Evolutionary conservation across 495 filamentous ascomycete species (phyloP), one percentile per base, ranked within the genome.

Genomic region (Penicillium lagena): DNA sequence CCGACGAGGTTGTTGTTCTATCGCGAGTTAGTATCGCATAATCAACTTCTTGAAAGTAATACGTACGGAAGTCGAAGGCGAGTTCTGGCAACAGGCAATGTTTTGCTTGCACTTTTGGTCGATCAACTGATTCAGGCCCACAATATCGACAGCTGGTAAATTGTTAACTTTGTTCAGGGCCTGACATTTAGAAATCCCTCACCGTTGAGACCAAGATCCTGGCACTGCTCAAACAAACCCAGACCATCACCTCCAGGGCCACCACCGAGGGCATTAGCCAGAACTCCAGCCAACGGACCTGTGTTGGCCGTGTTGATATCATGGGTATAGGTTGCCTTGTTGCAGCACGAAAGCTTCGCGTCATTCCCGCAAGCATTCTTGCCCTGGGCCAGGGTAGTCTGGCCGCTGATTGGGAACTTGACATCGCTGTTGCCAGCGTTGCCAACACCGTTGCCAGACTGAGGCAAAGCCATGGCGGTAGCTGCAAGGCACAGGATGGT

Each of bases 1-100:
- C 71, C 71, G 54, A 72, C 49, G 12, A 73, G 55, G 37, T 67
- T 62, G 9, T 56, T 49, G 50, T 62, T 43, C 54, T 63, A 32
- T 43, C 15, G 1, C 0, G 30, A 15, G 39, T 42, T 39, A 46
- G 35, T 22, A 22, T 22, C 22, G 6, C 22, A 22, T 2, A 22
- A 22, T 6, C 22, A 22, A 22, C 0, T 22, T 4, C 4, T 22
- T n/a, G 1, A 7, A 28, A 39, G 31, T 7, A 7, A 42, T 4
- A 55, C 59, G 35, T 57, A 64, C 59, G 31, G 67, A 59, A 27
- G 56, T 34, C 33, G 51, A 46, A 22, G 50, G 48, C 41, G 50
- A 53, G 45, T 59, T 60, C 59, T 75, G 66, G 62, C 71, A 75
- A 62, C 71, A 75, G 44, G 68, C 71, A 60, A 66, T 59, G 46